Evolutionary conservation across 129 eudicot species (phyloP).

Genomic region (Arctium minus): DNA sequence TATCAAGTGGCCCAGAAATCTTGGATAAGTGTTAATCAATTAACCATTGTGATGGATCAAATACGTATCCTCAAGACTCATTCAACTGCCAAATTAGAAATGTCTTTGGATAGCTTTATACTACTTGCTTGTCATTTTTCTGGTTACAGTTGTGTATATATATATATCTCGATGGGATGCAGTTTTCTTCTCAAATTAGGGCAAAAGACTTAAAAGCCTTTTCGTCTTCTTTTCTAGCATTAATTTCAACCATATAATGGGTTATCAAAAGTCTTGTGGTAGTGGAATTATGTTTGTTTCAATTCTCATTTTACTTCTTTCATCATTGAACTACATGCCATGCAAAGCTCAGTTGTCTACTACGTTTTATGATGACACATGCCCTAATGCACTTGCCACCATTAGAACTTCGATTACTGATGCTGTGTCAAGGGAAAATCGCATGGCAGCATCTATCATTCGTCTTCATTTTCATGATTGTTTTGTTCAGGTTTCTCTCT

Average conservation of each 20-base stretch:
- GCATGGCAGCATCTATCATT: conserved; percentile 32
- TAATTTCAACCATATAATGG: conserved; percentile 14
- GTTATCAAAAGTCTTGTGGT: conserved; percentile 11
- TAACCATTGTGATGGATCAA: background rate
- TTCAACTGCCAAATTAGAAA: background rate
- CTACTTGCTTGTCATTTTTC: background rate
- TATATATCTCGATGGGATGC: background rate
- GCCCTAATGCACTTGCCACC: conserved; percentile 56
- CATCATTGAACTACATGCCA: conserved; percentile 19
- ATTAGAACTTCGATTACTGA: conserved; percentile 32
- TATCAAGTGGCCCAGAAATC: background rate
- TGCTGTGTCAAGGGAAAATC: conserved; percentile 43
- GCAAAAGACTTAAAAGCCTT: background rate
- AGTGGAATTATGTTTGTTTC: conserved; percentile 10
- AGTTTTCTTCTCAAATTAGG: background rate
- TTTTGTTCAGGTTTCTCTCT: conserved; percentile 30
- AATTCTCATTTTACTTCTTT: conserved; percentile 3
- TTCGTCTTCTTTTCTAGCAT: background rate
- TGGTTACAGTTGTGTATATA: background rate
- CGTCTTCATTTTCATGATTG: conserved; percentile 49
- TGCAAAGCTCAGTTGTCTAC: conserved; percentile 53
- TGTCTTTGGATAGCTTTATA: background rate
- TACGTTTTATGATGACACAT: conserved; percentile 60
- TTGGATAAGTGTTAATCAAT: background rate
- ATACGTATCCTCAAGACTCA: background rate